Conservation (phyloP, 768 basidiomycete genomes). For the Suillus brevipes region DNA sequence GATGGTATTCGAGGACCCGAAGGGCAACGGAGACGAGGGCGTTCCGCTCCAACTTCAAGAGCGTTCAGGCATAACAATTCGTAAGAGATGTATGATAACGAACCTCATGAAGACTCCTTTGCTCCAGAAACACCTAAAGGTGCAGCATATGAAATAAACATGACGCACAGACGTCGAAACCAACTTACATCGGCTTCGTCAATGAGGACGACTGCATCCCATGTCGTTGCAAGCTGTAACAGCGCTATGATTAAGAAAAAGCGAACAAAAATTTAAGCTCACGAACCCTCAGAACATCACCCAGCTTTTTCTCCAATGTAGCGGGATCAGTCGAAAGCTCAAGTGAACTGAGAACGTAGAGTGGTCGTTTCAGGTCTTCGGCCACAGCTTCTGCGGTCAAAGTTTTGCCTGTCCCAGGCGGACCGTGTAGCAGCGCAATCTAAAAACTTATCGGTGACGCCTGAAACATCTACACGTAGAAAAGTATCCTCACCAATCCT, state of each 20-base stretch:
- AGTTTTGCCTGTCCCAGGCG: conserved; percentile 46
- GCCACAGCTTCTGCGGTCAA: conserved; percentile 61
- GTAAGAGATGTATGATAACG: not conserved
- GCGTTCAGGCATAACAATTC: not conserved
- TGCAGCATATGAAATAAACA: not conserved
- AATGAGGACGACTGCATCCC: conserved; percentile 60
- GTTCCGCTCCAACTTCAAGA: conserved; percentile 50
- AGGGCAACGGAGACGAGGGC: conserved; percentile 74
- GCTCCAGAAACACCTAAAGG: conserved; percentile 70
- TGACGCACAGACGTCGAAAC: not conserved
- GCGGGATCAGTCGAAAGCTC: conserved; percentile 52
- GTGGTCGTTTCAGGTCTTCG: conserved; percentile 52
- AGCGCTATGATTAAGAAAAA: conserved; percentile 34
- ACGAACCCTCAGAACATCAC: conserved; percentile 20
- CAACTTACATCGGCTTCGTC: conserved; percentile 41
- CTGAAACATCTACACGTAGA: not conserved
- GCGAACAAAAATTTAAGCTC: not conserved
- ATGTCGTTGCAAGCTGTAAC: conserved; percentile 56
- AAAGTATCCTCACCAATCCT: conserved; percentile 54
- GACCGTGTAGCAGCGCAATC: conserved; percentile 29
- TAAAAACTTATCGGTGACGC: conserved; percentile 3
- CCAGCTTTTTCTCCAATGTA: conserved; percentile 43
- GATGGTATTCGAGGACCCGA: conserved; percentile 60
- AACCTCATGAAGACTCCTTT: conserved; percentile 58
- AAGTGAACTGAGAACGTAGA: conserved; percentile 56